These are phyloP conservation scores for Excoecaria cochinchinensis DNA, from an alignment of 345 rosid species.

Conservation along the genomic window DNA sequence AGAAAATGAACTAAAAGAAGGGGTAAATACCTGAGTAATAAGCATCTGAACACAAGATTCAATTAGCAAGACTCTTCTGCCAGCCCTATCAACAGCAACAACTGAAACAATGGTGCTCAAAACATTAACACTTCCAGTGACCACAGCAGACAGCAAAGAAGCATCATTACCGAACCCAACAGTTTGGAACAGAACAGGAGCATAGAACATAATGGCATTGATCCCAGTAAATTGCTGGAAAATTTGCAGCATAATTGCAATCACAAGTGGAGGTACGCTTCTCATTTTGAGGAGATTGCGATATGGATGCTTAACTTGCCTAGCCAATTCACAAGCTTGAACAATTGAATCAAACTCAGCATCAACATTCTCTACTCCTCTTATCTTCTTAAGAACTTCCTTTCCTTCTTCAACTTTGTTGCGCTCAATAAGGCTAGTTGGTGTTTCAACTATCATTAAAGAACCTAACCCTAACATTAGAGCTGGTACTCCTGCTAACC, in stretches of 20 bases:
- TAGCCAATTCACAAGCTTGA: constrained; percentile 40
- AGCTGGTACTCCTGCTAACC: constrained; percentile 53
- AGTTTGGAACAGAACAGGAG: constrained; percentile 39
- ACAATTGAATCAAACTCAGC: constrained; percentile 41
- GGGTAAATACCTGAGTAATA: constrained; percentile 14
- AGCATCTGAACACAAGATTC: constrained; percentile 46
- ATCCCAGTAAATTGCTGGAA: constrained; percentile 72
- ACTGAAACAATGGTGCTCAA: constrained; percentile 38
- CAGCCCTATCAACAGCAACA: constrained; percentile 29
- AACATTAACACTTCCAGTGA: constrained; percentile 35
- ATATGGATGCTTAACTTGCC: constrained; percentile 41
- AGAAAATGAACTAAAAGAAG: too few species aligned
- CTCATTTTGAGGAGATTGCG: constrained; percentile 37
- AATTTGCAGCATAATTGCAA: constrained; percentile 48
- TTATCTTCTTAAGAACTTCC: constrained; percentile 41
- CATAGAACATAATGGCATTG: constrained; percentile 48
- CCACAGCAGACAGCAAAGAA: constrained; percentile 31
- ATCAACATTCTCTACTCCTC: constrained; percentile 52
- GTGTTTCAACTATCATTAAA: constrained; percentile 52
- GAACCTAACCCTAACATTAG: constrained; percentile 49
- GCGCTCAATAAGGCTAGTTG: constrained; percentile 54
- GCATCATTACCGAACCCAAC: constrained; percentile 36
- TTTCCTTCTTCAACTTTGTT: constrained; percentile 31
- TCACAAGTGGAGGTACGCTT: constrained; percentile 54
- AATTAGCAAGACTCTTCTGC: constrained; percentile 44